Base-by-base conservation (phyloP, 768 basidiomycete genomes). In the Leccinum aurantiacum region DNA sequence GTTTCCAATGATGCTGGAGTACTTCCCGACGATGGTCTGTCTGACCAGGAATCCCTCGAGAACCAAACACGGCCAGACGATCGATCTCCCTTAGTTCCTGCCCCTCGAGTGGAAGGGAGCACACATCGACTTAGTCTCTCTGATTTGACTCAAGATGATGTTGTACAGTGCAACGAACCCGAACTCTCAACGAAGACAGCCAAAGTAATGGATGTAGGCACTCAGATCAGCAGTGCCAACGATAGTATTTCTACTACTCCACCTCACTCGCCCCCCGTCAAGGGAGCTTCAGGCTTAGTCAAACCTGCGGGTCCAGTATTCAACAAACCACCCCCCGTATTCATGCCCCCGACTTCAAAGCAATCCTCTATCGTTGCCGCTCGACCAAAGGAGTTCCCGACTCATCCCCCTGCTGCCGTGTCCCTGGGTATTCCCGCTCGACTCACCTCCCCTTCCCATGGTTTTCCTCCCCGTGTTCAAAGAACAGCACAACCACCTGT, bases 221-320 rank as follows among this genome's bases (percentile, higher is more conserved):
- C 48, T 54, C 53, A 54, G 52, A 53, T 33, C 15, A 35, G 60
- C 35, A 29, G n/a, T 46, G 57, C 19, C 15, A 60, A 76, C 31
- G 71, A 78, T 56, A 84, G 81, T 58, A 71, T 75, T 7, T 80
- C 84, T 4, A 85, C 82, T 10, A 87, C 85, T 15, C 85, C 85
- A 33, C 80, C 84, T 8, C 71, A 82, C 58, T 86, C 87, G 8
- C 85, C 86, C 3, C 79, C 82, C 17, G 67, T 70, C 13, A 67
- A 67, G 44, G 57, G 64, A 9, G 62, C 24, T 38, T 48, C 59
- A 17, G 38, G 67, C 53, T 74, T 77, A 63, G 67, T 73, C 38
- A 67, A 74, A 31, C 77, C 77, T 11, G 60, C 75, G 15, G 79
- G 73, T 14, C 81, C 82, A 3, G 84, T 88, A 5, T 89, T 90